Evolutionary conservation across 495 filamentous ascomycete genomes (phyloP).

Genomic region (Oleoguttula mirabilis): DNA sequence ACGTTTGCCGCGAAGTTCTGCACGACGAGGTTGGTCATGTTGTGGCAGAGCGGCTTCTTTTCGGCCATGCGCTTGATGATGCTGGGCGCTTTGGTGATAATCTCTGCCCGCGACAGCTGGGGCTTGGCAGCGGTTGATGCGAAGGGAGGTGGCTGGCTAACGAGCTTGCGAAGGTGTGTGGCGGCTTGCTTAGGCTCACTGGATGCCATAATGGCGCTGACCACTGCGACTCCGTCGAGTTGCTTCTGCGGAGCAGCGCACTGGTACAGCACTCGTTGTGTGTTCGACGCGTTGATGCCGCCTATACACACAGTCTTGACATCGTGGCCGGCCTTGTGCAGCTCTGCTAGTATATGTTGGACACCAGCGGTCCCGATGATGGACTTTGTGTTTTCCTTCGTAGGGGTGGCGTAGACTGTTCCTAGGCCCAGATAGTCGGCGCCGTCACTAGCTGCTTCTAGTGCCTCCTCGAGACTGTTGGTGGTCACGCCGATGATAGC

Average conservation of each 20-base stretch:
- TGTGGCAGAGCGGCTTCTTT: constrained; percentile 70
- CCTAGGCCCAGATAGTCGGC: constrained; percentile 63
- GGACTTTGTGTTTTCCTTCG: constrained; percentile 65
- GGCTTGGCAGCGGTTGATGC: constrained; percentile 16
- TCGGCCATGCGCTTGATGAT: constrained; percentile 48
- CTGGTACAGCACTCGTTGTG: constrained; percentile 60
- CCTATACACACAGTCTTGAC: constrained; percentile 63
- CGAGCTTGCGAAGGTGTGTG: constrained; percentile 39
- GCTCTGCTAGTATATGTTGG: constrained; percentile 50
- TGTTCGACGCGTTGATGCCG: constrained; percentile 70
- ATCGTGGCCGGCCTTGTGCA: constrained; percentile 32
- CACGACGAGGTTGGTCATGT: constrained; percentile 92
- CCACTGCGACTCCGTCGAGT: constrained; percentile 73
- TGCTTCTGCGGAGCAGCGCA: constrained; percentile 38
- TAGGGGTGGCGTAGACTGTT: constrained; percentile 64
- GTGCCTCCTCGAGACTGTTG: constrained; percentile 53
- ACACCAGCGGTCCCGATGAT: constrained; percentile 76
- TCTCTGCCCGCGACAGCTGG: constrained; percentile 24
- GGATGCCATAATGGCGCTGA: constrained; percentile 77
- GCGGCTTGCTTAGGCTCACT: constrained; percentile 51
- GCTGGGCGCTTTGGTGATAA: constrained; percentile 38
- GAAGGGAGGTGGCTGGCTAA: constrained; percentile 39
- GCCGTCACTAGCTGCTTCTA: constrained; percentile 52
- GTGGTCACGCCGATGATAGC: constrained; percentile 64
- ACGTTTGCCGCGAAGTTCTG: constrained; percentile 91